A percentile compares a stretch with the other conserved stretches of the same genome.
These are phyloP conservation scores for Cercis canadensis DNA, from an alignment of 306 rosid genomes.

Conservation along the genomic window DNA sequence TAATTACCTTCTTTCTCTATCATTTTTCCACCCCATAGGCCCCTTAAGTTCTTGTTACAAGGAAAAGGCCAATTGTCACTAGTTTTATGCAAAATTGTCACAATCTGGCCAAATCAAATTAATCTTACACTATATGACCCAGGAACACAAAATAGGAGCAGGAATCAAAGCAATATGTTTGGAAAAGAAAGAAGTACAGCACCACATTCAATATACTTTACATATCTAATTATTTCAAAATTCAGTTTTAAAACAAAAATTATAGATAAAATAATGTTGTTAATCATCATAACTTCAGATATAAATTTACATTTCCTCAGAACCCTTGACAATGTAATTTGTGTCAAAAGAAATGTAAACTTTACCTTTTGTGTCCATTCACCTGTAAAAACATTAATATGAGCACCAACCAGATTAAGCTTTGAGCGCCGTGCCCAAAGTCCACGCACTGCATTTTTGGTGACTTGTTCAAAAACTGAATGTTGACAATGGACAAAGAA, in stretches of 20 bases:
- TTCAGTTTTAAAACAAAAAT: neutral
- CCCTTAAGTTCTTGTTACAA: neutral
- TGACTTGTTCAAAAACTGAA: constrained; percentile 97
- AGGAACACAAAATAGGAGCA: too few relatives aligned
- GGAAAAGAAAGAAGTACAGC: constrained; percentile 28
- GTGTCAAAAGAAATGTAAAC: constrained; percentile 34
- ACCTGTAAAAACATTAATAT: constrained; percentile 97
- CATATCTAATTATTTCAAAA: constrained; percentile 3
- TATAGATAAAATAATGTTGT: neutral
- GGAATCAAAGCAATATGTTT: constrained; percentile 28
- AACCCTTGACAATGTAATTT: constrained; percentile 6
- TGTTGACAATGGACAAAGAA: constrained; percentile 23
- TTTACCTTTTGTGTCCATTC: constrained; percentile 99
- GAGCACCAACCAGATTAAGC: constrained; percentile 97
- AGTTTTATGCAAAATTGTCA: neutral
- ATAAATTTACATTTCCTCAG: neutral
- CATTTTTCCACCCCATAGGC: neutral
- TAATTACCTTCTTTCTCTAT: neutral
- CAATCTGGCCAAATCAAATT: too few relatives aligned
- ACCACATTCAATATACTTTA: constrained; percentile 13
- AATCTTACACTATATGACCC: neutral
- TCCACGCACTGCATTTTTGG: constrained; percentile 94
- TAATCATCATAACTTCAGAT: neutral
- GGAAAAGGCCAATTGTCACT: constrained; percentile 1
- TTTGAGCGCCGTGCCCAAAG: constrained; percentile 97